Evolutionary conservation across 2,329 filamentous ascomycete species (phyloP).

Genomic region (Colletotrichum cuscutae): DNA sequence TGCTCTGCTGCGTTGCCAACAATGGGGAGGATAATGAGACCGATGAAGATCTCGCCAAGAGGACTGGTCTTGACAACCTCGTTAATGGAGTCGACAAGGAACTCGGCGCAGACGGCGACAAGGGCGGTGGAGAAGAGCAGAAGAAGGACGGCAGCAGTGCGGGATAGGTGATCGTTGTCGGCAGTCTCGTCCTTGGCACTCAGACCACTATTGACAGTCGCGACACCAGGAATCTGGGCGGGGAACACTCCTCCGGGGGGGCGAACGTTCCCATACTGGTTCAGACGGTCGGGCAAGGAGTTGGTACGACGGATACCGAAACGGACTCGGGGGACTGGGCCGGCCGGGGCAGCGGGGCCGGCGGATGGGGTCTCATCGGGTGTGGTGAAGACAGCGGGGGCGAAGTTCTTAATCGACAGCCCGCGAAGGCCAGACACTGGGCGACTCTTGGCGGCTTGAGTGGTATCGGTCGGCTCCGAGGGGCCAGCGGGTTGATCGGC

Average conservation of each 20-base stretch:
- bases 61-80: slow-evolving; percentile 66
- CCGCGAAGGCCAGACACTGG: slow-evolving; percentile 67
- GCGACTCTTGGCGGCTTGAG: slow-evolving; percentile 37
- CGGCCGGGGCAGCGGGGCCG: slow-evolving; percentile 40
- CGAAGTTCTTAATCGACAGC: slow-evolving; percentile 74
- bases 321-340: slow-evolving; percentile 66
- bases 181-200: slow-evolving; percentile 42
- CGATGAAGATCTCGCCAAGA: slow-evolving; percentile 75
- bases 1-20: slow-evolving; percentile 81
- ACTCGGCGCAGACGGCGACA: slow-evolving; percentile 76
- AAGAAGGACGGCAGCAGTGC: slow-evolving; percentile 67
- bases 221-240: slow-evolving; percentile 52
- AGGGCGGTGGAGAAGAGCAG: slow-evolving; percentile 72
- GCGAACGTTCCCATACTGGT: slow-evolving; percentile 51
- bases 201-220: slow-evolving; percentile 44
- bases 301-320: slow-evolving; percentile 78
- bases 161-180: slow-evolving; percentile 60
- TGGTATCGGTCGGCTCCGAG: slow-evolving; percentile 42
- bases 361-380: slow-evolving; percentile 37
- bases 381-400: slow-evolving; percentile 74
- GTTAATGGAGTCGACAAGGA: slow-evolving; percentile 75
- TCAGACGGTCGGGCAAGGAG: slow-evolving; percentile 77
- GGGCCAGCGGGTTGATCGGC: slow-evolving; percentile 49
- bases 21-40: slow-evolving; percentile 77
- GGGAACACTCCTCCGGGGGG: slow-evolving; percentile 62